Evolutionary conservation across 345 rosid genomes (phyloP).

Genomic region (Trapa incisa): DNA sequence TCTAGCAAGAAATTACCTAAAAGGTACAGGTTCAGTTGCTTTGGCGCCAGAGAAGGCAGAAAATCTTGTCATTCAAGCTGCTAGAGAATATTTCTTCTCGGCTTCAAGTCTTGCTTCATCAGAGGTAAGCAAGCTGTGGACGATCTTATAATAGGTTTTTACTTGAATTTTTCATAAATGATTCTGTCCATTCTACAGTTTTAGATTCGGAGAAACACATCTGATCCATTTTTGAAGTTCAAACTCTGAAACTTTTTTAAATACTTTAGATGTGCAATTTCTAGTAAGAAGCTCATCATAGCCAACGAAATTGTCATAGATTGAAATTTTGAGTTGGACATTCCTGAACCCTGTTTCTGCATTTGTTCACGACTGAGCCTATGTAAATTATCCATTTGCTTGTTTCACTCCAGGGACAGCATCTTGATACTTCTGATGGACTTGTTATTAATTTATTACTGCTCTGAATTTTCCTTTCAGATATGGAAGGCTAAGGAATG

Average conservation of each 20-base stretch:
- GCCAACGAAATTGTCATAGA: background rate
- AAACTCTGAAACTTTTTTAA: background rate
- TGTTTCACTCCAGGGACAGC: background rate
- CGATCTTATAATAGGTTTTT: background rate
- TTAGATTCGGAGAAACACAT: background rate
- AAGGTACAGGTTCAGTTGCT: conserved; percentile 73
- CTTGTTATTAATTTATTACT: background rate
- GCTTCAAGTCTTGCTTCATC: conserved; percentile 83
- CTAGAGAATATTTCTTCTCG: conserved; percentile 86
- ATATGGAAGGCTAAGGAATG: conserved; percentile 98
- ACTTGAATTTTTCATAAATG: background rate
- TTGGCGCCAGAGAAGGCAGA: conserved; percentile 83
- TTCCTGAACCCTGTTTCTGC: background rate
- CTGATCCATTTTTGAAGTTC: background rate
- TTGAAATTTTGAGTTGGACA: background rate
- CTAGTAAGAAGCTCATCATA: background rate
- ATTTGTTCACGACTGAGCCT: background rate
- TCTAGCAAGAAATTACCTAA: conserved; percentile 85
- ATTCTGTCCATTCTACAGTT: background rate
- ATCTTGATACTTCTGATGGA: background rate
- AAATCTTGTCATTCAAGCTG: conserved; percentile 83
- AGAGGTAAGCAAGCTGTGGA: conserved; percentile 41
- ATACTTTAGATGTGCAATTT: background rate
- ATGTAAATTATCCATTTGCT: background rate
- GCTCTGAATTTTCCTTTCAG: conserved; percentile 23